Base-by-base conservation (phyloP, 75 land plant species). In the Gnetum montanum region DNA sequence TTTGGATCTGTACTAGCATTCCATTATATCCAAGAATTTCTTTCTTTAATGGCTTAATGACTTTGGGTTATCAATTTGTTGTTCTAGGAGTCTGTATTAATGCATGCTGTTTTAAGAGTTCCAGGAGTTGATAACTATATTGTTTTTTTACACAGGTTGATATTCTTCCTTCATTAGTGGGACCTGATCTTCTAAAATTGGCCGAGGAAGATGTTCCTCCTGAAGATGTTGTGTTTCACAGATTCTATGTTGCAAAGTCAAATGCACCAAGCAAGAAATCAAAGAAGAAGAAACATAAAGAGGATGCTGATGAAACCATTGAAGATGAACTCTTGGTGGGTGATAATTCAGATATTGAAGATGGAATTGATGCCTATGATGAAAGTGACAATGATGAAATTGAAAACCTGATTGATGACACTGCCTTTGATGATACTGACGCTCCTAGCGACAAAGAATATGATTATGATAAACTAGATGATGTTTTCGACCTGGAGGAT, bases 221-320 rank as follows among this genome's bases (percentile, higher is more conserved):
- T 12, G 97, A 90, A 45, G 99, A 95, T 73, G 57, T 95, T 16
- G 82, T 86, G 50, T 90, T 90, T 66, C 97, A 90, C 78, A 86
- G 72, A 62, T 95, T 86, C 49, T 95, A 86, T 60, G 46, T 60
- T 59, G 71, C 81, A 43, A 95, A 86, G 61, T 51, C 63, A 57
- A 72, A 26, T 24, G 75, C 82, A 44, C 59, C 79, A n/a, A 81
- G 79, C 61, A 68, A 73, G 49, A 64, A 72, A 47, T 73, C 74
- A 66, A 81, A 75, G 68, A 84, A 76, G 37, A 67, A 73, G 74
- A 77, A 78, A 60, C 69, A 45, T 56, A 63, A 68, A 31, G 54
- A 37, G 20, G 71, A 59, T 37, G 87, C 70, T 19, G 84, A 80
- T 22, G 83, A 76, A 31, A 65, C 61, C 22, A 69, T 68, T 22